Base-by-base conservation (phyloP, 768 basidiomycete genomes). In the Auricularia auricula-judae region DNA sequence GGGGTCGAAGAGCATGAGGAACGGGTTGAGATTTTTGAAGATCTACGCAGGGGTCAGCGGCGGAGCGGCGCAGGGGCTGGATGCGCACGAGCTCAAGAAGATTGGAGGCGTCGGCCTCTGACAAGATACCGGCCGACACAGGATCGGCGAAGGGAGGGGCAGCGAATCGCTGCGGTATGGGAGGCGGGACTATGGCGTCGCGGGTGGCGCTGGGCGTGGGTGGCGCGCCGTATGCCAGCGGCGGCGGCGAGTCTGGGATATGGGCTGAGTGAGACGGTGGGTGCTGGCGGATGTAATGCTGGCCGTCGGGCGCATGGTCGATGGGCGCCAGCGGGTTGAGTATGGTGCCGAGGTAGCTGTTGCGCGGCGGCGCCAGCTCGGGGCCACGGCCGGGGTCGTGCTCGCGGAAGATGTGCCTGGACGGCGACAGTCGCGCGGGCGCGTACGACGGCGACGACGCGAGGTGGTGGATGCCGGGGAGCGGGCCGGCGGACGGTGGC, bases 1-100 rank as follows among this genome's bases (percentile, higher is more conserved):
- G 43, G 92, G 89, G 76, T 94, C 93, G 72, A 95, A 92, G 36
- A 94, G 79, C 72, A 89, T 90, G 75, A 93, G 86, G 74, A 93
- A 92, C 12, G 92, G 90, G 72, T 94, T 94, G 62, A 94, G 81
- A 65, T 91, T 88, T 63, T 89, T 72, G 76, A 89, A 92, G 72
- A 93, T 81, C 67, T 67, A 68, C 66, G 61, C 33, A 12, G 18
- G 53, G n/a, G 29, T 54, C 7, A 12, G 53, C n/a, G 18, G 53
- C 11, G 5, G 7, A 54, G 21, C 10, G n/a, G 18, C 29, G 29
- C 29, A 29, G 29, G 39, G 39, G 39, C 12, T 7, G 43, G 23
- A 54, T 33, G 56, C 44, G 61, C 33, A 47, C 60, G 66, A 84
- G 77, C 72, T 92, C 89, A 67, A 93, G 91, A 56, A 92, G 78